Percentiles rank a stretch among this genome's conserved stretches.
Evolutionary conservation across 805 yeast species (phyloP).

Genomic region (Wickerhamiella musiphila): DNA sequence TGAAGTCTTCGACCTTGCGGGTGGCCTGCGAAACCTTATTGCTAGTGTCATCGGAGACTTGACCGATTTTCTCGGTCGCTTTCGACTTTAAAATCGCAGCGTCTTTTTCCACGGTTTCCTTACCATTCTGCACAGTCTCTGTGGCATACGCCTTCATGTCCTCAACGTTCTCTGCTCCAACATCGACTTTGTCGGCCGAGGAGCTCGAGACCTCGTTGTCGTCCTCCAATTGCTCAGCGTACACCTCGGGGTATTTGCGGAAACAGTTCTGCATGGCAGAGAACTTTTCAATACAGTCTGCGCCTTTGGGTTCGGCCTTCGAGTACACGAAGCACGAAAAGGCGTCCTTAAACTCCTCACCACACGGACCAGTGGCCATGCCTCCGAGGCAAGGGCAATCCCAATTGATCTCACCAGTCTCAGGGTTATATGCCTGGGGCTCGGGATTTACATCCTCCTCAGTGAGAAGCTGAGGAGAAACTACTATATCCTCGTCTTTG

Average conservation of each 20-base stretch:
- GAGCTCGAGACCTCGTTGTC: background rate
- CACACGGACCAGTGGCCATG: constrained; percentile 98
- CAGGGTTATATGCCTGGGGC: constrained; percentile 68
- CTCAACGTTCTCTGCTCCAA: background rate
- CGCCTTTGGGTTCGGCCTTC: constrained; percentile 88
- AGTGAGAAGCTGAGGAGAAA: constrained; percentile 1
- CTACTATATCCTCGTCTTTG: constrained; percentile 2
- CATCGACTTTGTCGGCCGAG: background rate
- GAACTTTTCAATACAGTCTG: constrained; percentile 84
- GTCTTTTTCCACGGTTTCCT: no score
- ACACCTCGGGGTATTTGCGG: constrained; percentile 80
- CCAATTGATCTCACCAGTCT: constrained; percentile 98
- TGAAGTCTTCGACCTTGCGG: background rate
- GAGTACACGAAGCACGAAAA: constrained; percentile 91
- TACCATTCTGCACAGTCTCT: no score
- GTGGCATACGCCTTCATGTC: background rate
- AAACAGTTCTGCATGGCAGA: constrained; percentile 87
- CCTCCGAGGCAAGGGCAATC: constrained; percentile 99
- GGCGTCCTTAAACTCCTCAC: constrained; percentile 86
- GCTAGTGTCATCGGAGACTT: background rate
- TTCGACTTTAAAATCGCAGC: no score
- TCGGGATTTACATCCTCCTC: constrained; percentile 10
- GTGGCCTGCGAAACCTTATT: background rate
- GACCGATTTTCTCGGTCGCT: no score
- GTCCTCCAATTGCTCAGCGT: constrained; percentile 58